These are phyloP conservation scores for Pseudogymnoascus sp. DNA, from an alignment of 2,329 filamentous ascomycete genomes.

Conservation along the genomic window DNA sequence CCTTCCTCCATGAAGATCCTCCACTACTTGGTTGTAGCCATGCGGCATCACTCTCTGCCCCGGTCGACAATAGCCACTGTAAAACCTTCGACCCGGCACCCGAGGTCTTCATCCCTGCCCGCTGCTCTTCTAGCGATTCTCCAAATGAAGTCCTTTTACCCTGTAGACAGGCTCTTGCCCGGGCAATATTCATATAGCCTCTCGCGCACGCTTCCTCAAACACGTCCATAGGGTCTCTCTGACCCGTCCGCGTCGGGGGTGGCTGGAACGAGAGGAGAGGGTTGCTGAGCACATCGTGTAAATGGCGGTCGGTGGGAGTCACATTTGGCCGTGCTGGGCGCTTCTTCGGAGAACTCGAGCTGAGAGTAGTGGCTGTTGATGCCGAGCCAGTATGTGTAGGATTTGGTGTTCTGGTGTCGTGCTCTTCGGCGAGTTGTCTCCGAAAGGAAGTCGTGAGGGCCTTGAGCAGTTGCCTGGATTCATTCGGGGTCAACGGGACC, in stretches of 20 bases:
- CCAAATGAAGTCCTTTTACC: slow-evolving; percentile 19
- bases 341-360: slow-evolving; percentile 15
- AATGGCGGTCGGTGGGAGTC: slow-evolving; percentile 36
- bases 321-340: slow-evolving; percentile 13
- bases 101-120: slow-evolving; percentile 22
- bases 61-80: slow-evolving; percentile 27
- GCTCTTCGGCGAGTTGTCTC: slow-evolving; percentile 52
- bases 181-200: slow-evolving; percentile 26
- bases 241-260: background rate
- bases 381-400: background rate
- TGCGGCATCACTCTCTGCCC: slow-evolving; percentile 17
- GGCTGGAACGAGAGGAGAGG: slow-evolving; percentile 34
- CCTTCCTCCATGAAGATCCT: slow-evolving; percentile 13
- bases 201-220: slow-evolving; percentile 26
- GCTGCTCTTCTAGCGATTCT: slow-evolving; percentile 17
- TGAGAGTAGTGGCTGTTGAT: slow-evolving; percentile 17
- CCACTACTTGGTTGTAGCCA: slow-evolving; percentile 20
- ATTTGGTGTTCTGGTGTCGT: slow-evolving; percentile 33
- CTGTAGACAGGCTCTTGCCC: slow-evolving; percentile 21
- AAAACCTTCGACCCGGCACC: slow-evolving; percentile 27
- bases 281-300: slow-evolving; percentile 43
- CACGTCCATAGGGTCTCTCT: slow-evolving; percentile 25
- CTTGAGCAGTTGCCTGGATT: slow-evolving; percentile 52
- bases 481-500: slow-evolving; percentile 46
- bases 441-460: slow-evolving; percentile 58